These are phyloP conservation scores for Daldinia sp. DNA, from an alignment of 2,329 filamentous ascomycete species.

Conservation along the genomic window DNA sequence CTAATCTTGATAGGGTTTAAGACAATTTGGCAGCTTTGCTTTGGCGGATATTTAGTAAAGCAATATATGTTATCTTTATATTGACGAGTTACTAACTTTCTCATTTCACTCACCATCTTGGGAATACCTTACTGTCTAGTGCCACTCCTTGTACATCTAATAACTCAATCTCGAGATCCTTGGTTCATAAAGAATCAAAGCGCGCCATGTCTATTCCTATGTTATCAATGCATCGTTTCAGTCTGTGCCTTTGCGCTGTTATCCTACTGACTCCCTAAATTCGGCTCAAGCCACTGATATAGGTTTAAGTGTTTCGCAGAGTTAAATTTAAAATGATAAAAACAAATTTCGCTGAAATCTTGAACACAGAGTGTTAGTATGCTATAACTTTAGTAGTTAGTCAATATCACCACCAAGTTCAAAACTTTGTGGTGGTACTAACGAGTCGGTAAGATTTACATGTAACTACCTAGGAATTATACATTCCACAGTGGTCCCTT, in stretches of 20 bases:
- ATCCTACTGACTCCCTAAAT: no score
- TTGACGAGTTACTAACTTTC: background rate
- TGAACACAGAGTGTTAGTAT: background rate
- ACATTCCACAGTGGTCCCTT: background rate
- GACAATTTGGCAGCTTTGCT: background rate
- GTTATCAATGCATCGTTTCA: no score
- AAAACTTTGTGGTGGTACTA: background rate
- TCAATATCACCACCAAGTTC: background rate
- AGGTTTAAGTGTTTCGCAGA: no score
- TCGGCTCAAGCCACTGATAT: no score
- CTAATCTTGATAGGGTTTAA: background rate
- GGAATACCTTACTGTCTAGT: no score
- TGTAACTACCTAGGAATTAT: background rate
- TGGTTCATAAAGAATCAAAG: no score
- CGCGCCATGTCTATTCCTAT: no score
- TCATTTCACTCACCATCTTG: background rate
- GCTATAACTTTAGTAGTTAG: no score
- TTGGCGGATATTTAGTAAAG: background rate
- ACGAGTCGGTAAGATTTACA: no score
- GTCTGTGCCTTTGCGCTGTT: background rate
- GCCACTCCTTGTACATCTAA: background rate
- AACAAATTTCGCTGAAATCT: background rate
- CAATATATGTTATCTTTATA: no score
- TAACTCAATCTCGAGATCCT: background rate
- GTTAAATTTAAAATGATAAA: no score